phyloP scores from a whole-genome alignment of 2,329 filamentous ascomycete genomes.

The Aspergillus latus region DNA sequence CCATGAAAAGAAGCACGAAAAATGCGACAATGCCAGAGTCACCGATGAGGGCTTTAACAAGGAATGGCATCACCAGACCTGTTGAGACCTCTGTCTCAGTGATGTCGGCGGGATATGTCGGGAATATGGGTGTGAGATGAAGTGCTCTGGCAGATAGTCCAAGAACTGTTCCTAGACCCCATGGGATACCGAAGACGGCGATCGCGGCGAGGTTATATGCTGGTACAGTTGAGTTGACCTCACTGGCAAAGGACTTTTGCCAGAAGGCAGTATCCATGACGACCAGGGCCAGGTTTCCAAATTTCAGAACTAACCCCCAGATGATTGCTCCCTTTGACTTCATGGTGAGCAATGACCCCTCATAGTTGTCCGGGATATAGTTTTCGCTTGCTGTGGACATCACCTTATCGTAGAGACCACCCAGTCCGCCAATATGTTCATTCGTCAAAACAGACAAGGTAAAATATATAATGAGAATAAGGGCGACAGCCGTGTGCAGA shows the following conservation, averaged over 20 bases:
- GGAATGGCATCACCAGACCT: constrained; percentile 52
- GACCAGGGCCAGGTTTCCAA: constrained; percentile 52
- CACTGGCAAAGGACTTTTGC: constrained; percentile 54
- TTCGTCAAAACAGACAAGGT: constrained; percentile 47
- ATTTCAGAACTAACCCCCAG: constrained; percentile 50
- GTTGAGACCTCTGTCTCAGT: constrained; percentile 44
- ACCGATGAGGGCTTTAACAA: constrained; percentile 47
- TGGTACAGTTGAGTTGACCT: constrained; percentile 49
- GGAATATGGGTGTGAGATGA: constrained; percentile 49
- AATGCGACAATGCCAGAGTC: constrained; percentile 45
- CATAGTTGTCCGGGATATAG: constrained; percentile 48
- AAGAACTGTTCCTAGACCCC: constrained; percentile 50
- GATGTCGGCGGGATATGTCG: constrained; percentile 45
- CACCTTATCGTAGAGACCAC: constrained; percentile 50
- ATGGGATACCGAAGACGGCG: constrained; percentile 50
- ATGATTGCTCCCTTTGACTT: constrained; percentile 48
- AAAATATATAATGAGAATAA: constrained; percentile 53
- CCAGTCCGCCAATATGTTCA: constrained; percentile 43
- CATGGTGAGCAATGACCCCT: constrained; percentile 51
- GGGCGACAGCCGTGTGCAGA: constrained; percentile 49
- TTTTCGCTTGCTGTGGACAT: constrained; percentile 43
- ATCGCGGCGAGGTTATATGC: constrained; percentile 49
- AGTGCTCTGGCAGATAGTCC: constrained; percentile 48
- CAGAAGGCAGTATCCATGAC: constrained; percentile 56
- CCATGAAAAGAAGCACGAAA: constrained; percentile 54